Evolutionary conservation across 805 yeast genomes (phyloP), one percentile per base, ranked within the genome.

Genomic region (Ogataea pini): DNA sequence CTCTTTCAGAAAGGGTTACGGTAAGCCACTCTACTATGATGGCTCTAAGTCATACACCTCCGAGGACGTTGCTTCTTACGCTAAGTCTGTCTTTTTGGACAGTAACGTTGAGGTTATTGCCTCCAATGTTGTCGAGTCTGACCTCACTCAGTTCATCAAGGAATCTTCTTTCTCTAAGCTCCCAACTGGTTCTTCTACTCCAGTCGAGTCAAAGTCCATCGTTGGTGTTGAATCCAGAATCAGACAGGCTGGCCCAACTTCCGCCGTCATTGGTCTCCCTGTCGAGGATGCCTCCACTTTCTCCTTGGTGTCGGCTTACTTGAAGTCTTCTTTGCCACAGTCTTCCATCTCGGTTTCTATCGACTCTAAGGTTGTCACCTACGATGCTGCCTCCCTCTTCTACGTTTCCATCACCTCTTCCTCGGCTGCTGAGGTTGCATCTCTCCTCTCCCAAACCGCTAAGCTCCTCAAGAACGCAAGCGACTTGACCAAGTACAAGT

Each of bases 1-100:
- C 51, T 81, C 96, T 43, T 94, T 86, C 82, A 87, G 94, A 77
- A 75, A 71, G 52, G 97, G 96, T 47, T 81, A 88, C 62, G 97
- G 97, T 63, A 81, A 85, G 71, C 85, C 96, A 56, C 76, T 89
- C 62, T 78, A 78, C 68, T 88, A 79, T 67, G 86, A 86, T 68
- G 86, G 88, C 52, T 69, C 77, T 55, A 72, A 75, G 59, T 62
- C 81, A 38, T 73, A 82, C 58, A 53, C 84, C 29, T 61, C 80
- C 46, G 89, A 83, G 46, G 89, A 85, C 51, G 76, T 94, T 63
- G 75, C 78, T 60, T 68, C 68, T 37, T 88, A 74, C 66, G 91
- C 96, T 54, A 69, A 79, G 56, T 71, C 78, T 61, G 86, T 78
- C 46, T 89, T 82, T 79, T 78, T 82, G 56, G 73, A 81, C 62